phyloP scores from a whole-genome alignment of 2,329 filamentous ascomycete genomes.

The Claviceps humidiphila region DNA sequence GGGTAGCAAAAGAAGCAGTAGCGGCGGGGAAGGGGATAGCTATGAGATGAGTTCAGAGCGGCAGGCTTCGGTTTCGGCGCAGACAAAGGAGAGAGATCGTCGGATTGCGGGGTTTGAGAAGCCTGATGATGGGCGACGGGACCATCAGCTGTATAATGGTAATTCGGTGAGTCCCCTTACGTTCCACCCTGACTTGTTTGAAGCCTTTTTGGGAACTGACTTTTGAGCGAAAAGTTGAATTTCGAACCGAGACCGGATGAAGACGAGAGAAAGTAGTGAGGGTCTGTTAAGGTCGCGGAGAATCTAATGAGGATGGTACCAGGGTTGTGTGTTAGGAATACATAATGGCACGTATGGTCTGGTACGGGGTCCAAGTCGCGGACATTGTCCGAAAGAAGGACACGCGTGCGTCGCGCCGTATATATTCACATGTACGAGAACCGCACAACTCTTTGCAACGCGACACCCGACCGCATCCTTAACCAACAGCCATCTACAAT shows the following conservation, averaged over 20 bases:
- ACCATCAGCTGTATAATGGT: conserved; percentile 76
- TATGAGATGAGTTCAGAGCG: not conserved
- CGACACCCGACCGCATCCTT: too few relatives aligned
- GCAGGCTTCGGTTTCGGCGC: conserved; percentile 5
- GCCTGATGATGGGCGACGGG: conserved; percentile 37
- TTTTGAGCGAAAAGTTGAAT: conserved; percentile 39
- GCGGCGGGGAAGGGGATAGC: conserved; percentile 6
- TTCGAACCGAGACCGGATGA: conserved; percentile 54
- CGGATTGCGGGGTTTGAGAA: conserved; percentile 25
- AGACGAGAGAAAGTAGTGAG: conserved; percentile 26
- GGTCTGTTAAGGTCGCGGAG: not conserved
- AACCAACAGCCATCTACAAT: too few relatives aligned
- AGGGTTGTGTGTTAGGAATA: too few relatives aligned
- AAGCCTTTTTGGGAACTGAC: not conserved
- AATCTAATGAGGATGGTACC: too few relatives aligned
- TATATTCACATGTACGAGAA: too few relatives aligned
- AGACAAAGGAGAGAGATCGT: conserved; percentile 12
- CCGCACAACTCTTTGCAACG: too few relatives aligned
- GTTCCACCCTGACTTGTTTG: not conserved
- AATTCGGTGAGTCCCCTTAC: conserved; percentile 54
- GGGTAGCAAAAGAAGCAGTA: not conserved
- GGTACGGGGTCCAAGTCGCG: too few relatives aligned
- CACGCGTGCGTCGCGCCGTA: too few relatives aligned
- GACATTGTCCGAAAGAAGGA: too few relatives aligned
- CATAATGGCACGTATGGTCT: too few relatives aligned